Evolutionary conservation across 1,139 yeast genomes (phyloP), one percentile per base, ranked within the genome.

Genomic region (Geotrichum restrictum): DNA sequence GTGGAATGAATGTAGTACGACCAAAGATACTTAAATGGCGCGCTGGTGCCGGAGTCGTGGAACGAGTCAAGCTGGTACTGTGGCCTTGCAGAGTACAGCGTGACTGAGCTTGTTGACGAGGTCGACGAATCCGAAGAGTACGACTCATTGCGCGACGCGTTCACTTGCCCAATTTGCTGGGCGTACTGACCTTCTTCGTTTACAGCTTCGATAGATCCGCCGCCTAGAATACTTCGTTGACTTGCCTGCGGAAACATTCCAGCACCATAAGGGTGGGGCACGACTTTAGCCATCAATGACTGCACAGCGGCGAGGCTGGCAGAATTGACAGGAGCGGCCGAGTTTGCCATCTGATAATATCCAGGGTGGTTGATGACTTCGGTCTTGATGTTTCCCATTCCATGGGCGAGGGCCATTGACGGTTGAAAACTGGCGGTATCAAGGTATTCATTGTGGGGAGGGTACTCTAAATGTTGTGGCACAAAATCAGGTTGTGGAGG

Each of bases 1-100:
- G 57, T 55, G 21, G 45, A 53, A 32, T 53, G 45, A 13, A 55
- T 33, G 22, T 55, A 55, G 24, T 46, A 55, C 6, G 54, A 46
- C 56, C 57, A 55, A 14, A 55, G 44, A 39, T 53, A 53, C 8
- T 42, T 38, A 10, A 53, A 41, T 1, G 46, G 38, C 2, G 22
- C 3, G 18, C 41, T 41, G 6, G 45, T 49, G 38, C 39, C 19
- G 14, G 43, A 38, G 2, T 38, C 44, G 33, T 42, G 31, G 42
- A 42, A 49, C 13, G 43, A n/a, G 18, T 49, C 52, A 8, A 38
- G 37, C 6, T 44, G 36, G 44, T 36, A 43, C 16, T 22, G 48
- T n/a, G 48, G 39, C 37, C 27, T 36, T 38, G 43, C 31, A 29
- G 32, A 14, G 18, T 19, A 32, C 8, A 21, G 24, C 5, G 21